These are phyloP conservation scores for Beta vulgaris DNA, from an alignment of 148 eudicot species.

Conservation along the genomic window DNA sequence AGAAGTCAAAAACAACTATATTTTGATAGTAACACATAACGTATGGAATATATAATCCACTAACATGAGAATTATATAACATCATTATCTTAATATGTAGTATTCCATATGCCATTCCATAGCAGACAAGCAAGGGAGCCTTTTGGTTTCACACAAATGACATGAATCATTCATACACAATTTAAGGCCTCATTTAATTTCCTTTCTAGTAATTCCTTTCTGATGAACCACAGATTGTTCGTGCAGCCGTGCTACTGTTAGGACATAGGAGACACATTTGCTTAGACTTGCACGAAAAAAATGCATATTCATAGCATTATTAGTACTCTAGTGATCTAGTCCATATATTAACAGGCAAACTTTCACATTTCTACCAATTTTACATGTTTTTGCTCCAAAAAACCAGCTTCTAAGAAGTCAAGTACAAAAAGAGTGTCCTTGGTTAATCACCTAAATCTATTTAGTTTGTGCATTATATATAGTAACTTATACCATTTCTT, in stretches of 20 bases:
- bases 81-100: not conserved
- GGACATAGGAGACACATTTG: constrained; percentile 17
- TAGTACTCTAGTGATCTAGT: constrained; percentile 1
- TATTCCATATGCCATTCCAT: not conserved
- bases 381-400: constrained; percentile 16
- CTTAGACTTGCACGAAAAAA: constrained; percentile 16
- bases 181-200: constrained; percentile 1
- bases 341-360: constrained; percentile 16
- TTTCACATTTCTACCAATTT: not conserved
- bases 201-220: not conserved
- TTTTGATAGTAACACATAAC: not conserved
- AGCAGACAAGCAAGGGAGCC: constrained; percentile 6
- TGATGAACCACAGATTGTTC: constrained; percentile 24
- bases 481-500: not conserved
- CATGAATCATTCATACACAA: constrained; percentile 19
- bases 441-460: not conserved
- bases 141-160: constrained; percentile 15
- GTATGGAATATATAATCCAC: not conserved
- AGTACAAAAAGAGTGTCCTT: constrained; percentile 32
- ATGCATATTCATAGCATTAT: not conserved
- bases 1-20: not conserved
- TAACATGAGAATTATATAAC: not conserved
- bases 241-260: constrained; percentile 15
- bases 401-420: constrained; percentile 20
- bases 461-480: not conserved